Base-by-base conservation (phyloP, 2,329 filamentous ascomycete genomes). In the Tolypocladium album region DNA sequence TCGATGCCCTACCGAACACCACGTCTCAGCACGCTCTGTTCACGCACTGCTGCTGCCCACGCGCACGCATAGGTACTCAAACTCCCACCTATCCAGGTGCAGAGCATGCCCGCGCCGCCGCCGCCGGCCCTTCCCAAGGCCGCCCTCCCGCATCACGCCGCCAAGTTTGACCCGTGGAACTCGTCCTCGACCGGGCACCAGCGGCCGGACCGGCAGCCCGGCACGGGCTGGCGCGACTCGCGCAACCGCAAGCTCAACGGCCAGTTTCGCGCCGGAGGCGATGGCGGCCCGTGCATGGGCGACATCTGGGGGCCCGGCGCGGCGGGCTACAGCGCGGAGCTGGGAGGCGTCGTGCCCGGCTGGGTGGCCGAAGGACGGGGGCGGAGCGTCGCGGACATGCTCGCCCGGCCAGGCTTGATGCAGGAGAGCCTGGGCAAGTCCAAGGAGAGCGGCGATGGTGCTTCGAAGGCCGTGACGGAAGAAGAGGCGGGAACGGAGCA, bases 181-280 rank as follows among this genome's bases (percentile, higher is more conserved):
- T 87, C 86, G 17, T 84, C 85, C 15, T 85, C 87, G 7, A 87
- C 88, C 0, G 90, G 90, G 55, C 90, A 96, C 71, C 92, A 96
- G 73, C 82, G 85, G 47, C 84, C 89, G 50, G 88, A 93, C 61
- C 86, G 84, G 61, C 75, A 77, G 4, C 79, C 88, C 1, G 82
- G 83, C 2, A 81, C 82, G 31, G 64, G 83, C 69, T 95, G 91
- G 90, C 85, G 89, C 31, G 79, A 85, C 57, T 88, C 85, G 17
- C 83, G 90, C 50, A 82, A 79, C 53, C 73, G 79, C 59, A 94
- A 93, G 74, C 78, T 96, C 45, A 79, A 81, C 55, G 78, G 79
- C 67, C 91, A 95, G 71, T 90, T 90, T 71, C 75, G 76, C 27
- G 78, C 78, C 24, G 82, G 82, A 9, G 70, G 59, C 17, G 56